phyloP scores from a whole-genome alignment of 306 rosid genomes.

The Trichosanthes cucumerina region DNA sequence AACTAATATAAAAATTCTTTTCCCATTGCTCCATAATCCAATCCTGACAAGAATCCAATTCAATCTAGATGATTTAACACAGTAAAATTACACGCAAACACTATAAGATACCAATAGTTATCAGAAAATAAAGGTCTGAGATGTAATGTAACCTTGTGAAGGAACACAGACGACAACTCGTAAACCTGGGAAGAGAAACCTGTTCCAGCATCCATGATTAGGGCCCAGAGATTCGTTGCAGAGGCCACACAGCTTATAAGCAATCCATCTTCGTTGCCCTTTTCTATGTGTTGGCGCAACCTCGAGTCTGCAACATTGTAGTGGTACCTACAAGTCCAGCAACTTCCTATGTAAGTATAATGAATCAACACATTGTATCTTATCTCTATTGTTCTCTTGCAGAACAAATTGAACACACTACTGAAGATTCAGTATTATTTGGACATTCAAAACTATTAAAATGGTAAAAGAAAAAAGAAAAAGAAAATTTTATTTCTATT shows the following conservation, averaged over 20 bases:
- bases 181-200: constrained; percentile 83
- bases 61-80: constrained; percentile 5
- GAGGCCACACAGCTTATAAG: constrained; percentile 85
- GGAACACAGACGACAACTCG: constrained; percentile 68
- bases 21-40: constrained; percentile 99
- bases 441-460: neutral
- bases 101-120: neutral
- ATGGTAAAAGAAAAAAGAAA: neutral
- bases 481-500: neutral
- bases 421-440: neutral
- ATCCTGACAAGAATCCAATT: constrained; percentile 44
- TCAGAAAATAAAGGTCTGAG: constrained; percentile 7
- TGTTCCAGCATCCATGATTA: constrained; percentile 92
- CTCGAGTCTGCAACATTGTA: constrained; percentile 84
- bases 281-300: constrained; percentile 79
- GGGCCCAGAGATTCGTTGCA: constrained; percentile 69
- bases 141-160: constrained; percentile 55
- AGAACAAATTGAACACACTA: neutral
- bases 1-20: constrained; percentile 81
- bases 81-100: neutral
- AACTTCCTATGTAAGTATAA: constrained; percentile 15
- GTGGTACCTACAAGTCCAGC: constrained; percentile 54
- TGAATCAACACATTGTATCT: constrained; percentile 2
- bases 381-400: neutral
- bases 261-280: constrained; percentile 91